Percentiles rank a stretch among this genome's conserved stretches.
These are phyloP conservation scores for Pestalotiopsis sp. DNA, from an alignment of 2,329 filamentous ascomycete species.

Conservation along the genomic window DNA sequence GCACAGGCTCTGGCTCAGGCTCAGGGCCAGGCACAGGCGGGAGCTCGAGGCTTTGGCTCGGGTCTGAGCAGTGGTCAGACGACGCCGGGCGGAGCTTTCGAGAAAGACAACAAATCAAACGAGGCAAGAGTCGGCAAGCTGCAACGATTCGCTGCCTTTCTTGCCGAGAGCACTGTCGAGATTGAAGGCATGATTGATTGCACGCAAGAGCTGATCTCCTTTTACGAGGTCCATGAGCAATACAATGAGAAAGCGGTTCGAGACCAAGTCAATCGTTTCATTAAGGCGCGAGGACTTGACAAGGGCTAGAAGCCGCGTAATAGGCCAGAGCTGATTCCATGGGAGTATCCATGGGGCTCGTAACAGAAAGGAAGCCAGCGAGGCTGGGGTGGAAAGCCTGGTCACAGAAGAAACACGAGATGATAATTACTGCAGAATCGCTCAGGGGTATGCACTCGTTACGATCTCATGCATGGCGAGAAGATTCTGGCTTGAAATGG, in stretches of 20 bases:
- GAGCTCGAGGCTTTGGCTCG: slow-evolving; percentile 18
- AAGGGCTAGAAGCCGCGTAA: slow-evolving; percentile 35
- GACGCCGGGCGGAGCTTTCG: slow-evolving; percentile 24
- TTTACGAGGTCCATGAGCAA: slow-evolving; percentile 74
- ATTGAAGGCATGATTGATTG: slow-evolving; percentile 85
- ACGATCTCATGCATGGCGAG: too few species aligned
- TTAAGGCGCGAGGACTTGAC: slow-evolving; percentile 60
- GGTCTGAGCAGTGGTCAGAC: slow-evolving; percentile 25
- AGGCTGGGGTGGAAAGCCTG: too few species aligned
- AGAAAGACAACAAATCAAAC: slow-evolving; percentile 48
- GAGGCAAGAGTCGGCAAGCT: slow-evolving; percentile 67
- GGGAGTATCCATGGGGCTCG: too few species aligned
- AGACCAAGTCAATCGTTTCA: slow-evolving; percentile 61
- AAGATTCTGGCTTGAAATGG: too few species aligned
- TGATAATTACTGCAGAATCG: too few species aligned
- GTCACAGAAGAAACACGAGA: too few species aligned
- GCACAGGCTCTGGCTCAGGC: slow-evolving; percentile 18
- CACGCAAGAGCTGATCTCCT: slow-evolving; percentile 87
- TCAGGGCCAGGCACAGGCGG: slow-evolving; percentile 37
- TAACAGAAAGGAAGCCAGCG: too few species aligned
- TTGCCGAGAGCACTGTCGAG: slow-evolving; percentile 84
- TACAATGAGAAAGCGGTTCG: slow-evolving; percentile 63
- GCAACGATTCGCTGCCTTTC: slow-evolving; percentile 70
- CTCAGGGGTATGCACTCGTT: too few species aligned
- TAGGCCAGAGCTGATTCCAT: too few species aligned